Evolutionary conservation across 1,284 basidiomycete species (phyloP), one percentile per base, ranked within the genome.

Genomic region (Kwoniella shivajii): DNA sequence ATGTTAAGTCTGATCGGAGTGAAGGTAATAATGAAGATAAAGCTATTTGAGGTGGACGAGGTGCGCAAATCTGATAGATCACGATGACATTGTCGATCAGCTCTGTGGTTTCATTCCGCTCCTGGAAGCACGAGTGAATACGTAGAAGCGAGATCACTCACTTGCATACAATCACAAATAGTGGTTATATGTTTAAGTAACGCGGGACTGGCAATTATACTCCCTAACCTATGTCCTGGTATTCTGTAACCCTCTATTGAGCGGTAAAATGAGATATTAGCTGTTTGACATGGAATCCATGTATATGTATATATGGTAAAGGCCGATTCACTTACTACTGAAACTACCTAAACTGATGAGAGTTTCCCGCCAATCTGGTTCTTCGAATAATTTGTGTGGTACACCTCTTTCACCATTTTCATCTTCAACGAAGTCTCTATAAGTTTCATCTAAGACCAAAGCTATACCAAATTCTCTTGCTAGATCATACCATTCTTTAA

Each of bases 381-480:
- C 67, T 57, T 72, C 68, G 42, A 78, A 79, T 47, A 79, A 59
- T 14, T 37, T 42, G 53, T 79, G 78, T 16, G 75, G 76, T 26
- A 57, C 54, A 2, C 69, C 67, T 41, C 61, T 61, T 20, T 63
- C 50, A 1, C 54, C 59, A 24, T 9, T 22, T 6, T 53, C 50
- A n/a, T 34, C 59, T 36, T 82, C 76, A 42, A 91, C 81, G 68
- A 94, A 92, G 68, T 94, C 90, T 18, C 90, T 84, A 74, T 95
- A 94, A 0, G 90, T 92, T 76, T 92, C 89, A 73, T 92, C 90
- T n/a, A 94, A 61, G 22, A 94, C 83, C n/a, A 94, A 82, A 0
- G 89, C 86, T 10, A 93, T 72, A 3, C 82, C 78, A 30, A 82
- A 75, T 51, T 83, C 76, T 27, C 71, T 77, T 0, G 89, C 88